Percentiles rank a stretch among this genome's conserved stretches.
These are phyloP conservation scores for Hypoxylon rickii DNA, from an alignment of 495 filamentous ascomycete genomes.

Conservation along the genomic window DNA sequence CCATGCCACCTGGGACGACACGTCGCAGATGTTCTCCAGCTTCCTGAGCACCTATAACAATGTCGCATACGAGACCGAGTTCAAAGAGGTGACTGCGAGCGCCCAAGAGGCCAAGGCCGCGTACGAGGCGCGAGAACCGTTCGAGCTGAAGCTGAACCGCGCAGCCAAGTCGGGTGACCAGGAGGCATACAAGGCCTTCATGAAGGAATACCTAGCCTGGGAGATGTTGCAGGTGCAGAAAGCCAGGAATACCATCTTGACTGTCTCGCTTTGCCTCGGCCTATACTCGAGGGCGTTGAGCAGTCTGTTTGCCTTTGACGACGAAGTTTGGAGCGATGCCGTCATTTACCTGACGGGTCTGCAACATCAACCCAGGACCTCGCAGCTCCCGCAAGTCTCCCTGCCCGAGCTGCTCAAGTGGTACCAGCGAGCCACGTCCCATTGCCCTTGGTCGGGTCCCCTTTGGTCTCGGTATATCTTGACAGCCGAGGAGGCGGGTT, in stretches of 20 bases:
- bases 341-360: constrained; percentile 66
- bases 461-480: constrained; percentile 90
- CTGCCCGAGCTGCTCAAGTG: constrained; percentile 53
- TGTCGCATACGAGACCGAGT: constrained; percentile 74
- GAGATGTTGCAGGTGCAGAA: constrained; percentile 66
- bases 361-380: constrained; percentile 40
- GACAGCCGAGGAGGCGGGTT: constrained; percentile 73
- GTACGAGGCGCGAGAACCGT: constrained; percentile 69
- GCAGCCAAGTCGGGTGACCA: constrained; percentile 63
- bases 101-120: constrained; percentile 71
- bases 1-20: constrained; percentile 83
- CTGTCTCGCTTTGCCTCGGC: constrained; percentile 67
- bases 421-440: constrained; percentile 74
- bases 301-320: constrained; percentile 67
- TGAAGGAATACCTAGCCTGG: constrained; percentile 80
- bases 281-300: constrained; percentile 78
- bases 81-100: constrained; percentile 69
- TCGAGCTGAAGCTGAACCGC: constrained; percentile 68
- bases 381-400: constrained; percentile 28
- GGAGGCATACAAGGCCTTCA: constrained; percentile 60
- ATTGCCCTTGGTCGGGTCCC: constrained; percentile 89
- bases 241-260: constrained; percentile 49
- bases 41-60: constrained; percentile 81
- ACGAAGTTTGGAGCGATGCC: constrained; percentile 78
- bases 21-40: constrained; percentile 78